Evolutionary conservation across 2,329 filamentous ascomycete species (phyloP).

Genomic region (Cryphonectria nitschkei): DNA sequence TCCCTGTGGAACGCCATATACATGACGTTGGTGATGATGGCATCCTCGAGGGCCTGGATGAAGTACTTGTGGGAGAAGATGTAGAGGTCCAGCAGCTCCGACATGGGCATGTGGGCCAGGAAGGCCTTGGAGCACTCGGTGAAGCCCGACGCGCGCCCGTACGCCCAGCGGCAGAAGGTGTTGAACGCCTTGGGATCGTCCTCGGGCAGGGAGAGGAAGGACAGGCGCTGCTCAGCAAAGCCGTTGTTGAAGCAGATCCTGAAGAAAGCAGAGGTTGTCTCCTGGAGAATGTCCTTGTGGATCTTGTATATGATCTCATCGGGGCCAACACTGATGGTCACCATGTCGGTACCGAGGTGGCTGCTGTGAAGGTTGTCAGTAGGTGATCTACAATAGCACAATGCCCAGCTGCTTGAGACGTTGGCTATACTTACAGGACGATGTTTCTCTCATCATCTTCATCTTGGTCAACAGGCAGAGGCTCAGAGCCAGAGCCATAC

Average conservation of each 20-base stretch:
- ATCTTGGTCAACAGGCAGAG: background rate
- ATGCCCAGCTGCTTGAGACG: background rate
- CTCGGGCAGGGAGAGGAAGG: constrained; percentile 34
- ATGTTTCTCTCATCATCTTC: background rate
- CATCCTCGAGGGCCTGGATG: background rate
- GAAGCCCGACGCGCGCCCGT: constrained; percentile 27
- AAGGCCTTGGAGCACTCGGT: background rate
- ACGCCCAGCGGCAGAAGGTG: constrained; percentile 39
- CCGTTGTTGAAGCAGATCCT: background rate
- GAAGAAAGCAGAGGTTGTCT: background rate
- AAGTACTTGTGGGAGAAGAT: background rate
- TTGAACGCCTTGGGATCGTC: constrained; percentile 36
- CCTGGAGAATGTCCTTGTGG: background rate
- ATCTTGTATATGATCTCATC: background rate
- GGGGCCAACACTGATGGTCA: constrained; percentile 6
- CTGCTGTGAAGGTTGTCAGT: background rate
- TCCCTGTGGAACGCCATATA: background rate
- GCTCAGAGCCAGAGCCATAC: too few species aligned
- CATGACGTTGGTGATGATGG: constrained; percentile 2
- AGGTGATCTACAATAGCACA: background rate
- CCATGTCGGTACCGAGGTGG: background rate
- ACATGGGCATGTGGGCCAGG: background rate
- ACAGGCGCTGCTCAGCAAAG: background rate
- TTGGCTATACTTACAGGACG: background rate
- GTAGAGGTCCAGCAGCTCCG: constrained; percentile 2